Evolutionary conservation across 129 eudicot genomes (phyloP).

Genomic region (Chrysanthemum makinoi): DNA sequence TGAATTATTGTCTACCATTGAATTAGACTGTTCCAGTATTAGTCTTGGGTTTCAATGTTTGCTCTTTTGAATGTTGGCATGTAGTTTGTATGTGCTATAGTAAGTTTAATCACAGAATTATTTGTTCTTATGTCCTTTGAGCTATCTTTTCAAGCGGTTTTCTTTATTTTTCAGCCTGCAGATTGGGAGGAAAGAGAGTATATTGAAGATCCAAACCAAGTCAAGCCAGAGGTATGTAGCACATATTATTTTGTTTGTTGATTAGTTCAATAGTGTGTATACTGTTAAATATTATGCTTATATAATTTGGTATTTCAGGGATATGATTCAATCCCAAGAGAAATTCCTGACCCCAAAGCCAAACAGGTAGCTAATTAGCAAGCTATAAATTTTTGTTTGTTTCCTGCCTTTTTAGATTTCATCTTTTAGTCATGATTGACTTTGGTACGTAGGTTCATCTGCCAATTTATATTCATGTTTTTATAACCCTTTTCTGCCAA

Average conservation of each 20-base stretch:
- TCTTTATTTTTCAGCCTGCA: constrained; percentile 59
- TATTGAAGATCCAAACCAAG: constrained; percentile 78
- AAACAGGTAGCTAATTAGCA: constrained; percentile 54
- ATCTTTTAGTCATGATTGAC: background rate
- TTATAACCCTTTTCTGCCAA: too few relatives aligned
- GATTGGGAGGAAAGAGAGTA: constrained; percentile 99
- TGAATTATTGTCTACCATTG: background rate
- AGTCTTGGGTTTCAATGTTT: background rate
- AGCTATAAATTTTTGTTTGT: background rate
- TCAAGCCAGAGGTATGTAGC: constrained; percentile 81
- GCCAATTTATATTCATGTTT: background rate
- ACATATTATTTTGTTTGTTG: constrained; percentile 9
- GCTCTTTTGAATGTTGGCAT: constrained; percentile 13
- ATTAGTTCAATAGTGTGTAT: background rate
- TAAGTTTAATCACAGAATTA: background rate
- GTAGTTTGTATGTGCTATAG: background rate
- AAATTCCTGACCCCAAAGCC: constrained; percentile 96
- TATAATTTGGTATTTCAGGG: constrained; percentile 55
- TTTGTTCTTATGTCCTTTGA: background rate
- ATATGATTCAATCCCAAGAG: constrained; percentile 89
- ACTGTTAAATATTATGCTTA: constrained; percentile 1
- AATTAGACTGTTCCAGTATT: background rate
- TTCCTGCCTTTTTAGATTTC: too few relatives aligned
- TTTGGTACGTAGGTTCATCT: background rate
- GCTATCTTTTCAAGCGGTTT: background rate